Evolutionary conservation across 2,329 filamentous ascomycete genomes (phyloP).

Genomic region (Aotearoamyces nothofagi): DNA sequence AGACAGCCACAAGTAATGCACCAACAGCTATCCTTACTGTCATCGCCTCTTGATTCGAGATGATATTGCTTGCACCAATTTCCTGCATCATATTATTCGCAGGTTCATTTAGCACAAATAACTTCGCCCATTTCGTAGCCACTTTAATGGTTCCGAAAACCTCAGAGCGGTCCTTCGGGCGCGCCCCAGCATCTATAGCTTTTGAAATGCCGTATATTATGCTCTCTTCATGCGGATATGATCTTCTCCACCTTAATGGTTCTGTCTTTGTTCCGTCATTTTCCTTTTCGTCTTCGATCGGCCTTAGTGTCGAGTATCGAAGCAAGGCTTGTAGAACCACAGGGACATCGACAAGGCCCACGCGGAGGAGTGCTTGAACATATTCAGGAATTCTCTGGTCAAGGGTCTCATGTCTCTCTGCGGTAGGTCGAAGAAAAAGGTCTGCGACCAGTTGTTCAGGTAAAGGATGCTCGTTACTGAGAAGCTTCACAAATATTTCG

Average conservation of each 20-base stretch:
- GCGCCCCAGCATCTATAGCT: slow-evolving; percentile 26
- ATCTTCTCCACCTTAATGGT: slow-evolving; percentile 6
- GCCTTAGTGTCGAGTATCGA: slow-evolving; percentile 28
- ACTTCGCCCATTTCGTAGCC: slow-evolving; percentile 41
- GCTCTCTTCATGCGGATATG: slow-evolving; percentile 28
- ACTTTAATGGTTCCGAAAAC: slow-evolving; percentile 33
- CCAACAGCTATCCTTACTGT: slow-evolving; percentile 48
- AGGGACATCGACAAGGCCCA: slow-evolving; percentile 35
- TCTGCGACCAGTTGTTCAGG: slow-evolving; percentile 36
- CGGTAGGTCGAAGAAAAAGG: slow-evolving; percentile 39
- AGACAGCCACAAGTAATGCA: slow-evolving; percentile 43
- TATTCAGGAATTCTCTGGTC: slow-evolving; percentile 46
- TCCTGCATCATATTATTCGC: slow-evolving; percentile 26
- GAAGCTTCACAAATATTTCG: slow-evolving; percentile 30
- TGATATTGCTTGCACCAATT: slow-evolving; percentile 27
- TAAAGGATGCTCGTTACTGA: slow-evolving; percentile 35
- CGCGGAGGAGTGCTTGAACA: slow-evolving; percentile 36
- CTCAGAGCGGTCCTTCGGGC: slow-evolving; percentile 30
- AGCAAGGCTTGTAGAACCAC: slow-evolving; percentile 39
- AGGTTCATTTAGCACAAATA: slow-evolving; percentile 36
- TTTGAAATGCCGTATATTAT: slow-evolving; percentile 18
- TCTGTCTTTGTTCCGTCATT: slow-evolving; percentile 7
- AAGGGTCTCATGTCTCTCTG: slow-evolving; percentile 24
- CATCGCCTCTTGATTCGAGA: slow-evolving; percentile 37
- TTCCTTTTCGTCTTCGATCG: slow-evolving; percentile 7